Evolutionary conservation across 305 asterid species (phyloP).

Genomic region (Rubia balearica): DNA sequence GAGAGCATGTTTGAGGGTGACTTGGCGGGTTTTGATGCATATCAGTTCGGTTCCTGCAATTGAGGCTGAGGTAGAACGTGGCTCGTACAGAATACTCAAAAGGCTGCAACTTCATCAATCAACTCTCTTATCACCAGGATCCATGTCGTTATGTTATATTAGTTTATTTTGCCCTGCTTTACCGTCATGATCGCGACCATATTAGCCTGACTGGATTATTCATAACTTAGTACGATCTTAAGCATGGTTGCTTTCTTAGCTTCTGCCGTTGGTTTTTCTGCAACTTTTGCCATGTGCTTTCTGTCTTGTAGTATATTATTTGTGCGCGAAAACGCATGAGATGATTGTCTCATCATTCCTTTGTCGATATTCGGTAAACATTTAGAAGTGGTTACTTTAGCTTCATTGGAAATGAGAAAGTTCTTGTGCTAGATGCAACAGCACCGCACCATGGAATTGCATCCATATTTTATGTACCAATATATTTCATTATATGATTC

Average conservation of each 20-base stretch:
- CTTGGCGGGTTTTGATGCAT: constrained; percentile 39
- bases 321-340: neutral
- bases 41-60: constrained; percentile 42
- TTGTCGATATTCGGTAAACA: neutral
- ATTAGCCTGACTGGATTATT: neutral
- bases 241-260: neutral
- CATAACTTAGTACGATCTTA: neutral
- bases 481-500: neutral
- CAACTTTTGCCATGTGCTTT: neutral
- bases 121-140: constrained; percentile 15
- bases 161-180: neutral
- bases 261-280: neutral
- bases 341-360: neutral
- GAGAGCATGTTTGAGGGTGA: constrained; percentile 39
- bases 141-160: constrained; percentile 14
- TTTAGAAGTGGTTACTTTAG: neutral
- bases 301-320: neutral
- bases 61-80: constrained; percentile 19
- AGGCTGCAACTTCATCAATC: constrained; percentile 10
- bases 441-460: neutral
- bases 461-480: neutral
- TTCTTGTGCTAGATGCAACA: neutral
- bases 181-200: neutral
- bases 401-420: neutral
- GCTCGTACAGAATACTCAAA: constrained; percentile 4